Evolutionary conservation across 352 stramenopile species (phyloP).

Genomic region (Blastocystis sp.): DNA sequence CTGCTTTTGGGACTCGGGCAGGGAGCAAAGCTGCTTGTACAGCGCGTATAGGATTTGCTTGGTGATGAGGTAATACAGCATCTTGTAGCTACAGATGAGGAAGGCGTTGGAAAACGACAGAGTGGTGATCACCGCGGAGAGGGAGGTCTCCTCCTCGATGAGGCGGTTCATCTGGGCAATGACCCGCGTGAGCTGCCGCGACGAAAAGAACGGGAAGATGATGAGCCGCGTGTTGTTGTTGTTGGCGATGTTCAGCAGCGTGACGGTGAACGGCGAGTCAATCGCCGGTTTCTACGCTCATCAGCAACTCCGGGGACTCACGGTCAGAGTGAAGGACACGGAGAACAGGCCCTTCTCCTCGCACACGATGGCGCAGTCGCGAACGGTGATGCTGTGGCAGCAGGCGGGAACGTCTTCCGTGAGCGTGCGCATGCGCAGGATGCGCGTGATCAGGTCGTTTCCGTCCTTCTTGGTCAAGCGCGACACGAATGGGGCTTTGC

Average conservation of each 20-base stretch:
- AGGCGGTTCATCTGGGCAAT: constrained; percentile 25
- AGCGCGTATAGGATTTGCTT: constrained; percentile 52
- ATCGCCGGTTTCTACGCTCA: constrained; percentile 32
- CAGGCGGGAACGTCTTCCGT: constrained; percentile 44
- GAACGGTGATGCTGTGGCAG: constrained; percentile 12
- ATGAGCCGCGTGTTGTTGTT: constrained; percentile 64
- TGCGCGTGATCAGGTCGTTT: constrained; percentile 44
- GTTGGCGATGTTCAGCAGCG: constrained; percentile 32
- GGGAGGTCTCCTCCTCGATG: constrained; percentile 19
- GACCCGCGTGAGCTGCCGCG: constrained; percentile 10
- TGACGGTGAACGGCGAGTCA: constrained; percentile 41
- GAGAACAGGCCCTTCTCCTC: constrained; percentile 48
- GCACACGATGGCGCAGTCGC: constrained; percentile 33
- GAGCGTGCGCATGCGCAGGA: constrained; percentile 28
- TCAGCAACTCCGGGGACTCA: neutral
- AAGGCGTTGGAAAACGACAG: neutral
- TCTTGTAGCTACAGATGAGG: constrained; percentile 28
- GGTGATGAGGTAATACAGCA: constrained; percentile 52
- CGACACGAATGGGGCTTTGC: constrained; percentile 4
- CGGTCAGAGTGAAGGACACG: constrained; percentile 11
- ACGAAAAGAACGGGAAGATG: constrained; percentile 44
- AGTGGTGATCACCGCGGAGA: neutral
- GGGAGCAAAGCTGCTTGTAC: neutral
- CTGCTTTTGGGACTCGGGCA: neutral
- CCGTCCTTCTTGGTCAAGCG: constrained; percentile 25